phyloP scores from a whole-genome alignment of 176 grass and related monocot species.

The Poa pratensis region DNA sequence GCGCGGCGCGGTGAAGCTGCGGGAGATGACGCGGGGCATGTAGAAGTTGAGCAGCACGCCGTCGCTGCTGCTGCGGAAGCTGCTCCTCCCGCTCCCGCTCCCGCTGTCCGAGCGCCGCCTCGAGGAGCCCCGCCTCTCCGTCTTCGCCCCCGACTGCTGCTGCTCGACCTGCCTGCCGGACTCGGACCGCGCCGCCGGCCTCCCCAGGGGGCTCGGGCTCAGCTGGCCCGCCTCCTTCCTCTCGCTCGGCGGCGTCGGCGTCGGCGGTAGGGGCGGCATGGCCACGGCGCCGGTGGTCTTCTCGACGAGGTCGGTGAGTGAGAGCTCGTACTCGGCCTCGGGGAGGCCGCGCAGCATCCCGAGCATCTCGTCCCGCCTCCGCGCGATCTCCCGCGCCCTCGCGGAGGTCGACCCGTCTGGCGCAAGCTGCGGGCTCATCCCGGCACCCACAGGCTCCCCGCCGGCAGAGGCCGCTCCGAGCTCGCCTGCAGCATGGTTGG shows the following conservation, averaged over 20 bases:
- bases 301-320: conserved; percentile 84
- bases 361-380: conserved; percentile 71
- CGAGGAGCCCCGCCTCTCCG: conserved; percentile 39
- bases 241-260: not conserved
- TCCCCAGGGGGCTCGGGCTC: not conserved
- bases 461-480: conserved; percentile 15
- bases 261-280: not conserved
- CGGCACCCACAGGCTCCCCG: conserved; percentile 51
- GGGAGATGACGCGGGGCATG: conserved; percentile 67
- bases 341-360: conserved; percentile 72
- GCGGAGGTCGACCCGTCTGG: conserved; percentile 29
- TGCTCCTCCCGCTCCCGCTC: not conserved
- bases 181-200: not conserved
- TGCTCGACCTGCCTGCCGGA: conserved; percentile 27
- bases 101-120: conserved; percentile 47
- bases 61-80: conserved; percentile 76
- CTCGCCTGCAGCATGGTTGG: conserved; percentile 48
- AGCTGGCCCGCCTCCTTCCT: not conserved
- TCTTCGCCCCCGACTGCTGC: not conserved
- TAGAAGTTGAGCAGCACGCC: conserved; percentile 93
- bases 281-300: not conserved
- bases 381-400: conserved; percentile 71
- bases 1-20: conserved; percentile 77
- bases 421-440: conserved; percentile 37
- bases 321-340: conserved; percentile 83